Evolutionary conservation across 208 protist species (phyloP), one percentile per base, ranked within the genome.

Genomic region (Leishmania tarentolae): DNA sequence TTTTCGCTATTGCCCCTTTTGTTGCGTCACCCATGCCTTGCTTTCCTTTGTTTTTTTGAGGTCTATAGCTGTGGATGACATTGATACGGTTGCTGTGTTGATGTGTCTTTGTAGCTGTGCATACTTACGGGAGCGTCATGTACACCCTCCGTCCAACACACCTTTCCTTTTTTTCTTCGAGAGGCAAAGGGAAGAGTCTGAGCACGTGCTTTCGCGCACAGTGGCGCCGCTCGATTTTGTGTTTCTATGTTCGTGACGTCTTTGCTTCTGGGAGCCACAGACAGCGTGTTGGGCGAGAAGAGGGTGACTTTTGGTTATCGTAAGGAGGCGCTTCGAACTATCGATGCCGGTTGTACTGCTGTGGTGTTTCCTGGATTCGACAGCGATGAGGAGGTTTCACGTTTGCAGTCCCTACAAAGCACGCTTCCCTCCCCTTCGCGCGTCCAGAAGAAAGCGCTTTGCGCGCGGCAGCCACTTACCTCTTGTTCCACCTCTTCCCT

Each of bases 91-190:
- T 56, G 50, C 19, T 57, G 35, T 76, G 50, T 56, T 31, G 17
- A 42, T 76, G 72, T 61, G 72, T 76, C 17, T 37, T 24, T 76
- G 72, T 63, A n/a, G 59, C 17, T 76, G 50, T 76, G 72, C 19
- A 42, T 76, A 52, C 69, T 73, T 50, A 19, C 28, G 44, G 35
- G 69, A 37, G 21, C 24, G 42, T 52, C 28, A 50, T 73, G 69
- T 73, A 53, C 52, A 37, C 69, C 50, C 44, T 73, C 46, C 40
- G 69, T 50, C 42, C 31, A 31, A 35, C 69, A 73, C 69, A 46
- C n/a, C n/a, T 61, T 61, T 61, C 11, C 56, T 6, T n/a, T 68
- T 69, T 71, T 63, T 71, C 40, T 71, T 47, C 40, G 19, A 35
- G 40, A 42, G 37, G 69, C 28, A 40, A 28, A 50, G 28, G 44